Evolutionary conservation across 495 filamentous ascomycete genomes (phyloP).

Genomic region (Daldinia concentrica): DNA sequence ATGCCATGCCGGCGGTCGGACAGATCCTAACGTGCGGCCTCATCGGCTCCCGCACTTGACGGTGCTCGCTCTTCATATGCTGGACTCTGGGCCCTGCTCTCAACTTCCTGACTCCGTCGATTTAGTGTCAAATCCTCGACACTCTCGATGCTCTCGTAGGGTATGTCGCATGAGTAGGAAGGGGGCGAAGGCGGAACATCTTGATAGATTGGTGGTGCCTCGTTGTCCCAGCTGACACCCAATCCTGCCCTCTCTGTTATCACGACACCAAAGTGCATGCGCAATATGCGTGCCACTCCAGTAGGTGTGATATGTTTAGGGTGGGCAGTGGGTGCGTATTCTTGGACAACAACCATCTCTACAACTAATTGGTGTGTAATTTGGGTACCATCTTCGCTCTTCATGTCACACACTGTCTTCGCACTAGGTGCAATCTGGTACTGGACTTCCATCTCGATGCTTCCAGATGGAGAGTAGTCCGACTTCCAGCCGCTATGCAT

Average conservation of each 20-base stretch:
- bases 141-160: conserved; percentile 35
- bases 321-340: conserved; percentile 78
- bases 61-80: conserved; percentile 36
- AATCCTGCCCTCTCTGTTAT: conserved; percentile 87
- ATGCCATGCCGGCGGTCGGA: background rate
- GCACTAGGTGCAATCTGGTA: conserved; percentile 68
- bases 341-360: conserved; percentile 94
- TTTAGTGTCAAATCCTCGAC: conserved; percentile 38
- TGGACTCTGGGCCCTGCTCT: conserved; percentile 18
- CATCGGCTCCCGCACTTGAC: conserved; percentile 5
- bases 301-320: conserved; percentile 81
- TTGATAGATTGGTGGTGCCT: conserved; percentile 92
- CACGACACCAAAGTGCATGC: conserved; percentile 86
- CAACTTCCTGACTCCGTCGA: conserved; percentile 19
- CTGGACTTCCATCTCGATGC: conserved; percentile 84
- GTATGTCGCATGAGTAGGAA: conserved; percentile 62
- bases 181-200: conserved; percentile 92
- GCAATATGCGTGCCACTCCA: conserved; percentile 86
- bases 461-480: conserved; percentile 77
- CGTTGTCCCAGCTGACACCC: conserved; percentile 97
- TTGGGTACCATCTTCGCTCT: conserved; percentile 77
- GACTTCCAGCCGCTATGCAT: conserved; percentile 93
- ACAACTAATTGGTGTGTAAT: conserved; percentile 86
- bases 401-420: conserved; percentile 73
- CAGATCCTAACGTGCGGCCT: conserved; percentile 25